Evolutionary conservation across 1,139 yeast species (phyloP).

Genomic region (Casaregolazyma lundiana): DNA sequence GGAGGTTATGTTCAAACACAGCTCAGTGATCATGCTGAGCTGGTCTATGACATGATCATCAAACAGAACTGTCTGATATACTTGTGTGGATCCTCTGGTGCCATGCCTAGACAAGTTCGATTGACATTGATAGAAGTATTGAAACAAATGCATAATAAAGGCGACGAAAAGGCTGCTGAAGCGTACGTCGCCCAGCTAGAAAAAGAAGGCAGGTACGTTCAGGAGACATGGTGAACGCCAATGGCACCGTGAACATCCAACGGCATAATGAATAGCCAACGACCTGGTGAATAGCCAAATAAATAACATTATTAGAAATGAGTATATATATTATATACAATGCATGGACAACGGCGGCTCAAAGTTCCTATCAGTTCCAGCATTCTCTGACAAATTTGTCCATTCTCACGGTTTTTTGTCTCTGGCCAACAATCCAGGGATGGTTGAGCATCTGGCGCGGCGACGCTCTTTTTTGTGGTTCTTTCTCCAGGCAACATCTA

Average conservation of each 20-base stretch:
- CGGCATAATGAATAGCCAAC: too few relatives aligned
- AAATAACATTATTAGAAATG: conserved; percentile 5
- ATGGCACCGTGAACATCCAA: too few relatives aligned
- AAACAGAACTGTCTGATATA: conserved; percentile 59
- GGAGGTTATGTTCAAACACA: conserved; percentile 70
- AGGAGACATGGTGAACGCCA: conserved; percentile 75
- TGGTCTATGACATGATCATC: conserved; percentile 50
- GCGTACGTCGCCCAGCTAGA: conserved; percentile 57
- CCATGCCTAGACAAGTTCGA: conserved; percentile 90
- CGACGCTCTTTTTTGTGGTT: conserved; percentile 74
- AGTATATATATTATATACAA: conserved; percentile 3
- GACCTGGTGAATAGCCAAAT: too few relatives aligned
- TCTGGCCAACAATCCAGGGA: conserved; percentile 85
- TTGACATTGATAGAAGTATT: conserved; percentile 65
- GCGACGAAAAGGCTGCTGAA: conserved; percentile 46
- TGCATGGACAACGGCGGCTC: not conserved
- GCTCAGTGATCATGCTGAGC: conserved; percentile 46
- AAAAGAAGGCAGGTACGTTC: conserved; percentile 62
- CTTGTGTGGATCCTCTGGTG: conserved; percentile 90
- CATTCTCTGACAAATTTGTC: conserved; percentile 76
- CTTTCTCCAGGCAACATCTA: conserved; percentile 74
- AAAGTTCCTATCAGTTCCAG: conserved; percentile 43
- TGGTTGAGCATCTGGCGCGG: conserved; percentile 90
- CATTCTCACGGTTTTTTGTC: conserved; percentile 71
- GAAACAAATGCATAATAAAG: conserved; percentile 36